Evolutionary conservation across 2,329 filamentous ascomycete genomes (phyloP), one percentile per base, ranked within the genome.

Genomic region (Arthrobotrys entomopaga): DNA sequence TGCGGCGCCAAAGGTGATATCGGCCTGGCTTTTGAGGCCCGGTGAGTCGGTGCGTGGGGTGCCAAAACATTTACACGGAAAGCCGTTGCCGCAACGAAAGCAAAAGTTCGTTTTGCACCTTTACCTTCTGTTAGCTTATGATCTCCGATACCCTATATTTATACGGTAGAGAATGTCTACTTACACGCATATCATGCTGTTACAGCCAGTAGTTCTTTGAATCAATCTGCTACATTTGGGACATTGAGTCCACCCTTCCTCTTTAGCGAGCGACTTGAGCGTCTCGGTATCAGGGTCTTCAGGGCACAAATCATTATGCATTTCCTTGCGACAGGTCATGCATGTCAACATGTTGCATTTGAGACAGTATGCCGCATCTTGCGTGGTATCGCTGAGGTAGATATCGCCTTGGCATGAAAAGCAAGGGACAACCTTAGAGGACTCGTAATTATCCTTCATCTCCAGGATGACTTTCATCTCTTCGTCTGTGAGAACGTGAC

Each of bases 191-290:
- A 29, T 53, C 70, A 74, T 74, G 20, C 52, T 67, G 48, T 63
- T 74, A 40, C 70, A 74, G 7, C 70, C 70, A 2, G 56, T 50
- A 4, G 42, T 42, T 38, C 58, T 63, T 7, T 59, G 49, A 40
- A 74, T 64, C 8, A 74, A 15, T 10, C 70, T 54, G 20, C 29
- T 67, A 22, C 70, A 74, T 43, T 74, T 74, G 2, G 70, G 70
- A 43, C 70, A 74, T 26, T 74, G 70, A 20, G 70, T 63, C 70
- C 70, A 74, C 3, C 70, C 70, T 53, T 67, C 63, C 16, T 74
- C 50, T n/a, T 67, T 67, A 13, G 70, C 70, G 7, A 67, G 16
- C 13, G 15, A 19, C 22, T 15, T 63, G 29, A 74, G 40, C 1
- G 5, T 42, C 4, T 64, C 63, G n/a, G 70, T 74, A 34, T 67